Percentiles rank a stretch among this genome's conserved stretches.
These are phyloP conservation scores for Urochloa ruziziensis DNA, from an alignment of 176 grass and related monocot genomes.

Conservation along the genomic window DNA sequence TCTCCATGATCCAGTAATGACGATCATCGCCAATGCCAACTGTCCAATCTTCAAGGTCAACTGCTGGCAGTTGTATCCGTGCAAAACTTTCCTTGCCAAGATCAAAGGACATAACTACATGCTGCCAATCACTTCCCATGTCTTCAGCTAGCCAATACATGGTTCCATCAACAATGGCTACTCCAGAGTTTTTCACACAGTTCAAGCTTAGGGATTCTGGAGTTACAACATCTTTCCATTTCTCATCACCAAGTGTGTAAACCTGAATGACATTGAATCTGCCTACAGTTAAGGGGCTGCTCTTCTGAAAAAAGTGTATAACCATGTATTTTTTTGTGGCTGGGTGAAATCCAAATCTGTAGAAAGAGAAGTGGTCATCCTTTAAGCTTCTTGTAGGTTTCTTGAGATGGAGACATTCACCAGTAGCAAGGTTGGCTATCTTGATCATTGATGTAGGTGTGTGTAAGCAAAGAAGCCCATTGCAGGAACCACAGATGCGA, in stretches of 20 bases:
- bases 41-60: neutral
- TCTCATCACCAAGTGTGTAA: too few relatives aligned
- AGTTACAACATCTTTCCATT: neutral
- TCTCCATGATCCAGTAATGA: too few relatives aligned
- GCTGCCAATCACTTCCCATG: neutral
- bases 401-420: too few relatives aligned
- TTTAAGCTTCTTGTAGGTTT: too few relatives aligned
- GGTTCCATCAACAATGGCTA: neutral
- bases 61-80: too few relatives aligned
- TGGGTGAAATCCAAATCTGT: neutral
- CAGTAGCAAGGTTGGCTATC: too few relatives aligned
- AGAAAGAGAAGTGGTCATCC: too few relatives aligned
- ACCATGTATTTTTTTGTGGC: slow-evolving; percentile 24
- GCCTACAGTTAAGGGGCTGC: too few relatives aligned
- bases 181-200: neutral
- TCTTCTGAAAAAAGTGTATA: neutral
- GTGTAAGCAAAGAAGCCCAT: too few relatives aligned
- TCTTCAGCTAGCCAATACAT: slow-evolving; percentile 17
- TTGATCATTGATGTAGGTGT: too few relatives aligned
- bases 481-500: too few relatives aligned
- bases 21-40: too few relatives aligned
- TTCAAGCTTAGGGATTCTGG: neutral
- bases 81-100: neutral
- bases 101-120: slow-evolving; percentile 17
- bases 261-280: slow-evolving; percentile 16